phyloP scores from a whole-genome alignment of 192 early-diverging fungal genomes.

The Mortierella alpina region DNA sequence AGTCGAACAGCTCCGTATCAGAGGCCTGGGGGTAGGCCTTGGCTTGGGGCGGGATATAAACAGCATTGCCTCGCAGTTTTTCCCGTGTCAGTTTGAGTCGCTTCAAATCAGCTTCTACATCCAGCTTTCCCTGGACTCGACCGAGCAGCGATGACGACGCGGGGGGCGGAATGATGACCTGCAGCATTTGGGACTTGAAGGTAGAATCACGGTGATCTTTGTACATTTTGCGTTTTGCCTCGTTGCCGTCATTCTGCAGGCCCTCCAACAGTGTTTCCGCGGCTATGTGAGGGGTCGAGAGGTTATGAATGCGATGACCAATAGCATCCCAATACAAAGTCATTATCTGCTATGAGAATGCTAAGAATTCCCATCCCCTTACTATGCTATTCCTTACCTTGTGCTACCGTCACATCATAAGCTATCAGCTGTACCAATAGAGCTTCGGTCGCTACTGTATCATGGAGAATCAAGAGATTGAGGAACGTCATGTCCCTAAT shows the following conservation, averaged over 20 bases:
- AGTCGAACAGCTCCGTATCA: conserved; percentile 2
- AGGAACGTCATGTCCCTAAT: too few relatives aligned
- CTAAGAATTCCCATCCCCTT: too few relatives aligned
- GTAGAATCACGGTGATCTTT: too few relatives aligned
- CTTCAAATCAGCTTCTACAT: neutral
- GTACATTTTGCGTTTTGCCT: too few relatives aligned
- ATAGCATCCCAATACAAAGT: too few relatives aligned
- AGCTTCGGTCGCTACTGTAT: neutral
- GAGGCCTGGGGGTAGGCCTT: neutral
- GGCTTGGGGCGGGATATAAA: conserved; percentile 34
- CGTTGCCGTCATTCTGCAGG: neutral
- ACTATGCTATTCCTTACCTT: too few relatives aligned
- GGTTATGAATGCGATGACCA: too few relatives aligned
- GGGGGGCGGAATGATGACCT: neutral
- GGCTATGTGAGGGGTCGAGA: too few relatives aligned
- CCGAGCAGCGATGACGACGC: neutral
- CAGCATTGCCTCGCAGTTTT: neutral
- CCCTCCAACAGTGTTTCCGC: too few relatives aligned
- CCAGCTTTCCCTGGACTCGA: conserved; percentile 1
- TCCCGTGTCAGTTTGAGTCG: neutral
- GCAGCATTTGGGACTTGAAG: neutral
- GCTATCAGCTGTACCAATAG: neutral
- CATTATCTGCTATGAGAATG: too few relatives aligned
- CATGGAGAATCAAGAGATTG: neutral
- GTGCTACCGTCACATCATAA: too few relatives aligned